phyloP scores from a whole-genome alignment of 176 grass and related monocot species.

The Rhynchospora tenuis region DNA sequence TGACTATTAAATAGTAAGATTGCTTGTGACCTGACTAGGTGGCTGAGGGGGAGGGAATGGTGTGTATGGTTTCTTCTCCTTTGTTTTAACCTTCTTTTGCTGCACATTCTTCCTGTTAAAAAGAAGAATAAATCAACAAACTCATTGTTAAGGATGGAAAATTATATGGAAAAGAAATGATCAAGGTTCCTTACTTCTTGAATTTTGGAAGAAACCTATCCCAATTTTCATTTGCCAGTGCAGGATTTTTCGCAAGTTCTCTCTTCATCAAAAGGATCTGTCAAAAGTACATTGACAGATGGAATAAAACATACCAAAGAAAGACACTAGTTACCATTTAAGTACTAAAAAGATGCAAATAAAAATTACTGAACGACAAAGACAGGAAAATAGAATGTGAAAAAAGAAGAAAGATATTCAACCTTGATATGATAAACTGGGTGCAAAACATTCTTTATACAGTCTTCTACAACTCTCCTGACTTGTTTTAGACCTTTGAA shows the following conservation, averaged over 20 bases:
- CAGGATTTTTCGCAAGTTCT: slow-evolving; percentile 90
- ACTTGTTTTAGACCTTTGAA: slow-evolving; percentile 93
- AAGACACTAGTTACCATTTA: background rate
- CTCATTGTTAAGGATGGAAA: background rate
- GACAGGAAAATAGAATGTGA: slow-evolving; percentile 12
- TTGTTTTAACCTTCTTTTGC: slow-evolving; percentile 74
- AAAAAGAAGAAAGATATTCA: slow-evolving; percentile 3
- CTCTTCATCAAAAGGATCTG: slow-evolving; percentile 92
- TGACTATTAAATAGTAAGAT: background rate
- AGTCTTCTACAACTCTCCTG: slow-evolving; percentile 78
- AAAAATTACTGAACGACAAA: background rate
- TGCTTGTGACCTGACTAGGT: slow-evolving; percentile 69
- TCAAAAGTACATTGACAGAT: slow-evolving; percentile 19
- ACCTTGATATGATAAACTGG: slow-evolving; percentile 99
- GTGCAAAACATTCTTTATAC: slow-evolving; percentile 80
- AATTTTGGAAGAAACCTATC: slow-evolving; percentile 95
- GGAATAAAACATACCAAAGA: background rate
- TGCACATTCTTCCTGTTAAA: slow-evolving; percentile 89
- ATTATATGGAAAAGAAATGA: slow-evolving; percentile 10
- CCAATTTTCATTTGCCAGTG: slow-evolving; percentile 83
- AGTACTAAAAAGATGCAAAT: background rate
- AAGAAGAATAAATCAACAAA: slow-evolving; percentile 18
- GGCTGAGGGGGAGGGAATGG: slow-evolving; percentile 91
- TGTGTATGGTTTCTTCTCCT: slow-evolving; percentile 98
- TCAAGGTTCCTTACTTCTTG: slow-evolving; percentile 69